A percentile compares a stretch with the other conserved stretches of the same genome.
These are phyloP conservation scores for Tolypocladium album DNA, from an alignment of 2,329 filamentous ascomycete genomes.

Conservation along the genomic window DNA sequence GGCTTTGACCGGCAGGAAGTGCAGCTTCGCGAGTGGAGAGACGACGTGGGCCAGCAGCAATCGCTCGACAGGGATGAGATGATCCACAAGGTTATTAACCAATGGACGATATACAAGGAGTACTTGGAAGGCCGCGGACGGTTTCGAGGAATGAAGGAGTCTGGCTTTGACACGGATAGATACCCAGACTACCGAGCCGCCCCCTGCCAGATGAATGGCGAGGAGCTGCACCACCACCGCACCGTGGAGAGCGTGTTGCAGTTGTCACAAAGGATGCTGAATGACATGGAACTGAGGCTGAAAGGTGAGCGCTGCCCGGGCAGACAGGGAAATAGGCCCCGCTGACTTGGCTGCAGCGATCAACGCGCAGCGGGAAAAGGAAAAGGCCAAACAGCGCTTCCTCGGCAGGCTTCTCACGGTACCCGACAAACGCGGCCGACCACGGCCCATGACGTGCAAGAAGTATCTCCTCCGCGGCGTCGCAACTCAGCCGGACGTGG, in stretches of 20 bases:
- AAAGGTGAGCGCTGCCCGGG: constrained; percentile 20
- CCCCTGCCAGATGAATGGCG: constrained; percentile 22
- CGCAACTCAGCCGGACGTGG: constrained; percentile 31
- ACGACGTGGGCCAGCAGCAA: constrained; percentile 14
- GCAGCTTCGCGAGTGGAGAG: constrained; percentile 15
- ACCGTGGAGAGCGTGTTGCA: constrained; percentile 22
- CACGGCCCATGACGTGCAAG: constrained; percentile 28
- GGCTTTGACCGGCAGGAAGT: constrained; percentile 13
- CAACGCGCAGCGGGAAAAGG: constrained; percentile 17
- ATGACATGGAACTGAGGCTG: constrained; percentile 21
- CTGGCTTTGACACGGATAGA: constrained; percentile 24
- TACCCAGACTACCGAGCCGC: constrained; percentile 28
- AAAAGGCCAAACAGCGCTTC: constrained; percentile 24
- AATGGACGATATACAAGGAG: constrained; percentile 19
- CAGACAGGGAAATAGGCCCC: not conserved
- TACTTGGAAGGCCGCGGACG: constrained; percentile 25
- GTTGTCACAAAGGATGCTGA: constrained; percentile 20
- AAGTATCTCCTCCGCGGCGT: constrained; percentile 42
- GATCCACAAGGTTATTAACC: constrained; percentile 16
- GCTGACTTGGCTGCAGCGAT: constrained; percentile 17
- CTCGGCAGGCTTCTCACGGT: constrained; percentile 27
- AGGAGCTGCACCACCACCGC: constrained; percentile 17
- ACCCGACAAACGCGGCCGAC: constrained; percentile 24
- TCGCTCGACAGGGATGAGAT: constrained; percentile 17
- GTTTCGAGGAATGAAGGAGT: constrained; percentile 25